Evolutionary conservation across 1,139 yeast species (phyloP).

Genomic region (Eremothecium coryli): DNA sequence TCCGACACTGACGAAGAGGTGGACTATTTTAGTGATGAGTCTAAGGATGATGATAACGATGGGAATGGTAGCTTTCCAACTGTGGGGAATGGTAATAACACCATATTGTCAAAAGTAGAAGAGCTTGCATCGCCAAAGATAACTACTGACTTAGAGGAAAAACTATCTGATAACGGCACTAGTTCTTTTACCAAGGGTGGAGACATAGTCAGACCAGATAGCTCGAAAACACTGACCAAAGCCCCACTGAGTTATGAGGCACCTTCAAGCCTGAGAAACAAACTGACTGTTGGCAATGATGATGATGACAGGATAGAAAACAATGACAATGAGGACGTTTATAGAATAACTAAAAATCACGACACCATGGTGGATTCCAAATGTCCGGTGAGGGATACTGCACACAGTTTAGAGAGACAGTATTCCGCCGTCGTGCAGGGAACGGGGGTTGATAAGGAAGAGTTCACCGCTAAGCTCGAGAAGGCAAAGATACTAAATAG

Average conservation of each 20-base stretch:
- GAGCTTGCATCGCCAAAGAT: constrained; percentile 8
- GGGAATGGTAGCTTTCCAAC: too few relatives aligned
- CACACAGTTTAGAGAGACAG: constrained; percentile 18
- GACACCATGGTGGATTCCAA: constrained; percentile 18
- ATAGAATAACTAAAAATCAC: constrained; percentile 11
- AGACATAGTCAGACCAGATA: constrained; percentile 6
- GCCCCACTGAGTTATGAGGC: constrained; percentile 21
- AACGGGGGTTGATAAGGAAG: too few relatives aligned
- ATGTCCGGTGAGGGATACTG: constrained; percentile 9
- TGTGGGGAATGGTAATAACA: too few relatives aligned
- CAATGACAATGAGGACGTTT: constrained; percentile 4
- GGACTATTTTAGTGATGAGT: constrained; percentile 16
- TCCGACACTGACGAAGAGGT: constrained; percentile 19
- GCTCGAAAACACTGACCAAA: constrained; percentile 6
- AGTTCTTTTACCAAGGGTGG: too few relatives aligned
- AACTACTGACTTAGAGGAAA: constrained; percentile 10
- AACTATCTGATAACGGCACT: too few relatives aligned
- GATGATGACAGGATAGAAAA: constrained; percentile 8
- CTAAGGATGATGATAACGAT: too few relatives aligned
- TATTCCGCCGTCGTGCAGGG: too few relatives aligned
- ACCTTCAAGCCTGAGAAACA: constrained; percentile 19
- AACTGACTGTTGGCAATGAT: constrained; percentile 6
- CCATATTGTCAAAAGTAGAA: too few relatives aligned
- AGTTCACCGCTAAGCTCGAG: too few relatives aligned
- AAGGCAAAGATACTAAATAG: too few relatives aligned